Evolutionary conservation across 805 yeast genomes (phyloP).

Genomic region (Myxozyma neotropica): DNA sequence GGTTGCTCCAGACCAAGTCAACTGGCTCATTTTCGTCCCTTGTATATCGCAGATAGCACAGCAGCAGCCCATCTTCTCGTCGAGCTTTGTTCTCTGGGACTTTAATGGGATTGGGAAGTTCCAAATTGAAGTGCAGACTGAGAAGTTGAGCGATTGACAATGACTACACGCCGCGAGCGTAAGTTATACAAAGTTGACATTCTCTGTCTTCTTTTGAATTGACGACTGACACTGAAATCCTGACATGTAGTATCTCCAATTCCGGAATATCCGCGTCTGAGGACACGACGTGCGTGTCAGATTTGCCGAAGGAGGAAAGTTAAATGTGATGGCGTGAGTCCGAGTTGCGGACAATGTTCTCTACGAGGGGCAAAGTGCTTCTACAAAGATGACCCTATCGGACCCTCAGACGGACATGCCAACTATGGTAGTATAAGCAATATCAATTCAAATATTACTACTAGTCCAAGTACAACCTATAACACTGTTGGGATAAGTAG

Average conservation of each 20-base stretch:
- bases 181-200: no score
- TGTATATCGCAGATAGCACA: no score
- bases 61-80: no score
- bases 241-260: constrained; percentile 26
- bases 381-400: constrained; percentile 26
- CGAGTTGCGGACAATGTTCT: constrained; percentile 30
- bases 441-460: neutral
- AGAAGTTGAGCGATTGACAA: neutral
- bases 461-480: neutral
- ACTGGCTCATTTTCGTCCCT: no score
- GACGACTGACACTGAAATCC: no score
- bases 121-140: neutral
- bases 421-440: no score
- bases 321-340: constrained; percentile 31
- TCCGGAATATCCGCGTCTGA: constrained; percentile 33
- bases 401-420: neutral
- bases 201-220: no score
- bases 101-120: no score
- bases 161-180: constrained; percentile 11
- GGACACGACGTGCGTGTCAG: constrained; percentile 33
- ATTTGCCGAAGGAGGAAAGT: constrained; percentile 33
- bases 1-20: no score
- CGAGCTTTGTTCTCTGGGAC: no score
- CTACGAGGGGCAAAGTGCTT: constrained; percentile 31
- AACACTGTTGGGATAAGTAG: neutral